Evolutionary conservation across 306 rosid genomes (phyloP).

Genomic region (Citrullus amarus): DNA sequence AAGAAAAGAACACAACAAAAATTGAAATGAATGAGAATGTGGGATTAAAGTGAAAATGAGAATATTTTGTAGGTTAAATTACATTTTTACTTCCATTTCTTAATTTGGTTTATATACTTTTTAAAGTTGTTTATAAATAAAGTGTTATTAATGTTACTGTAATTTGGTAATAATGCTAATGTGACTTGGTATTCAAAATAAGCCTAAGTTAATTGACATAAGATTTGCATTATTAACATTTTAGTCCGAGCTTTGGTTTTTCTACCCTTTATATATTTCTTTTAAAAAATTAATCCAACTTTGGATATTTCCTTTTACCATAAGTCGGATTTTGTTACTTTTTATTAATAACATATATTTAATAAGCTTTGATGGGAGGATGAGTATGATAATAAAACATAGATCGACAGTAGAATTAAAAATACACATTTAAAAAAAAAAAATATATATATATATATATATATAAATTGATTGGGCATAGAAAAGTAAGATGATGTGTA

Average conservation of each 20-base stretch:
- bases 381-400: neutral
- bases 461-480: neutral
- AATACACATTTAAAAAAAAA: neutral
- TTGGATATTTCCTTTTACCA: neutral
- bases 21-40: neutral
- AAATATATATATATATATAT: neutral
- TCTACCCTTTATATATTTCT: too few relatives aligned
- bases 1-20: neutral
- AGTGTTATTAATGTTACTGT: too few relatives aligned
- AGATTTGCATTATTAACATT: too few relatives aligned
- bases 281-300: too few relatives aligned
- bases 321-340: neutral
- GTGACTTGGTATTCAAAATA: too few relatives aligned
- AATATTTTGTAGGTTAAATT: neutral
- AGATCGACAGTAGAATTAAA: neutral
- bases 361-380: neutral
- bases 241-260: too few relatives aligned
- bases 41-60: neutral
- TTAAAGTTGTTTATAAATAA: neutral
- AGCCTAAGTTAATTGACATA: too few relatives aligned
- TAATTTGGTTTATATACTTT: neutral
- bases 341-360: neutral
- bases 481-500: too few relatives aligned
- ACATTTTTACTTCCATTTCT: neutral
- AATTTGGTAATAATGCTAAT: too few relatives aligned